Base-by-base conservation (phyloP, 78 protist genomes). In the Dictyostelium citrinum region DNA sequence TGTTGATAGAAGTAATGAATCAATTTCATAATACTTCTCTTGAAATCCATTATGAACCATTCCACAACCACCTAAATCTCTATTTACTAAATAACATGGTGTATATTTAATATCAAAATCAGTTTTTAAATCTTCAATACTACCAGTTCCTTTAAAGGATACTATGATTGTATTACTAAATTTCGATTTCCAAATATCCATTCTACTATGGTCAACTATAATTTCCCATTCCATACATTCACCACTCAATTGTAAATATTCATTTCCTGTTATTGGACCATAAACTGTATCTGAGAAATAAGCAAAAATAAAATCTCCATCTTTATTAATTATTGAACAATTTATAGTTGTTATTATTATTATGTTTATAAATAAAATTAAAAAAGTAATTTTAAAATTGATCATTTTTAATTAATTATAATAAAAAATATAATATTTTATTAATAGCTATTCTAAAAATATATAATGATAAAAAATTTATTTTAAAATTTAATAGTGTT, bases 271-370 rank as follows among this genome's bases (percentile, higher is more conserved):
- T 24, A 64, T 27, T 27, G 72, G 31, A 17, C 72, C 51, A 82
- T 82, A 82, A 5, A 68, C 90, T 5, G 29, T n/a, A 46, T 82
- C 90, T 27, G 81, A 35, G 0, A 82, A 27, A 37, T 24, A 82
- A 3, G 60, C 46, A 37, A 82, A 82, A 4, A 82, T 17, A 68
- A 39, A 67, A 82, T 82, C 90, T 14, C 90, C 90, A 5, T 82
- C 80, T 12, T 24, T 68, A 1, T 61, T 16, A 11, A 82, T 82
- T 10, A 45, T 22, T 35, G 45, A 3, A 27, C 72, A 10, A 27
- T 64, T 27, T 27, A 64, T 29, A 24, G 11, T n/a, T 43, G 51
- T 8, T 9, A 43, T 1, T 10, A 27, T 8, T n/a, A 60, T 27
- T n/a, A n/a, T 9, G 11, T n/a, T 20, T 22, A 27, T 64, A 20